Evolutionary conservation across 2,329 filamentous ascomycete species (phyloP), one percentile per base, ranked within the genome.

Genomic region (Cryoendolithus antarcticus): DNA sequence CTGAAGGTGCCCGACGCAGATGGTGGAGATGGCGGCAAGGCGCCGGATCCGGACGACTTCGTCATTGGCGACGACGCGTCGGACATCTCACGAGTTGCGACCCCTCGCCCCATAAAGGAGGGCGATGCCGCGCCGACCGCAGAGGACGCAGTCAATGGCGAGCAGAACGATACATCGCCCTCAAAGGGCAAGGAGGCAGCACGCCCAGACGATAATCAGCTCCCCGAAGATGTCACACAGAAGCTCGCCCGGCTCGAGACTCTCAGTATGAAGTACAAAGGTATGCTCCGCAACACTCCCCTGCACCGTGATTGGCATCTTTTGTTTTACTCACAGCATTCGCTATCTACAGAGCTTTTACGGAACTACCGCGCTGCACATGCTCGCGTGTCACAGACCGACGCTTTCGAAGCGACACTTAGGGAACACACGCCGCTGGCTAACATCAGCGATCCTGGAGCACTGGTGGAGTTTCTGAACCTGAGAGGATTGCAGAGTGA

Each of bases 281-380:
- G 84, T 88, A 69, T 41, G 40, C 38, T 45, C 31, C 36, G 27
- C 33, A 38, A 42, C 30, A 41, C 19, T 30, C 35, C 43, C 30
- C 44, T 50, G 13, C 46, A 49, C 38, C 45, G 47, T 42, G 47
- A 51, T 46, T 49, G 49, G 49, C 44, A 49, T 40, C 38, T 49
- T 40, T 47, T 51, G 42, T 48, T 50, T 47, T 49, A 48, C 50
- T 52, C 45, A 53, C 48, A 49, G 45, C 46, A 50, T 31, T 43
- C 43, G 37, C 36, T 38, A 36, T 41, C 30, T 41, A 15, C 5
- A 86, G 89, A 96, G 54, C 70, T 98, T 1, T 69, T 96, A 36
- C 81, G 86, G 41, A 94, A 89, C 6, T 98, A 98, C 62, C 77
- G 86, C 45, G 80, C 88, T 48, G 91, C 91, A n/a, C 89, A 98